phyloP scores from a whole-genome alignment of 495 filamentous ascomycete species.

The Penicillium steckii region DNA sequence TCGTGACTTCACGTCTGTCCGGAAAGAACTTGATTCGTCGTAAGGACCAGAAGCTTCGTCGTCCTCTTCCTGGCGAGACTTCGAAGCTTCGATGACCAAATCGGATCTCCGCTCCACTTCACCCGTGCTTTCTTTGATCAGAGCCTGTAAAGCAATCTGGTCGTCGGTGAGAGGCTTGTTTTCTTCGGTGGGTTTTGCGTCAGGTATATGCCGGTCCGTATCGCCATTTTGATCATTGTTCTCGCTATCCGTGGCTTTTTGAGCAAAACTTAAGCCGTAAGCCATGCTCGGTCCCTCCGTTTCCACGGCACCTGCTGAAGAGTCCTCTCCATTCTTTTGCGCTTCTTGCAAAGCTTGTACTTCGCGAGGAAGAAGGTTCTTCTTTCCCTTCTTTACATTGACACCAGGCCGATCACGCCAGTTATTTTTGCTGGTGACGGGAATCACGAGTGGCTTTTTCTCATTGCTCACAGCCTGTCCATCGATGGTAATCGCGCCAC shows the following conservation, averaged over 20 bases:
- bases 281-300: conserved; percentile 40
- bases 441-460: conserved; percentile 61
- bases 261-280: conserved; percentile 47
- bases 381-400: conserved; percentile 51
- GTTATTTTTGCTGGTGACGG: conserved; percentile 64
- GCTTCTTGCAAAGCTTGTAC: conserved; percentile 47
- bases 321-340: conserved; percentile 29
- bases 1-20: conserved; percentile 63
- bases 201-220: conserved; percentile 30
- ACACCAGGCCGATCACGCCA: conserved; percentile 59
- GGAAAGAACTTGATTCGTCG: conserved; percentile 69
- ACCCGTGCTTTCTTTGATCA: conserved; percentile 59
- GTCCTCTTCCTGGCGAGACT: conserved; percentile 18
- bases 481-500: conserved; percentile 50
- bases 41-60: conserved; percentile 26
- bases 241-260: conserved; percentile 19
- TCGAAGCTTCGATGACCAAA: conserved; percentile 55
- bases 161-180: conserved; percentile 58
- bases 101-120: conserved; percentile 50
- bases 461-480: conserved; percentile 24
- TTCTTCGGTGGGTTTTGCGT: conserved; percentile 21
- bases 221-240: conserved; percentile 15
- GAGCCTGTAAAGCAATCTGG: conserved; percentile 75
- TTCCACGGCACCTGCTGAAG: conserved; percentile 30
- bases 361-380: conserved; percentile 52